phyloP scores from a whole-genome alignment of 208 protist genomes.

The Porcisia deanei region DNA sequence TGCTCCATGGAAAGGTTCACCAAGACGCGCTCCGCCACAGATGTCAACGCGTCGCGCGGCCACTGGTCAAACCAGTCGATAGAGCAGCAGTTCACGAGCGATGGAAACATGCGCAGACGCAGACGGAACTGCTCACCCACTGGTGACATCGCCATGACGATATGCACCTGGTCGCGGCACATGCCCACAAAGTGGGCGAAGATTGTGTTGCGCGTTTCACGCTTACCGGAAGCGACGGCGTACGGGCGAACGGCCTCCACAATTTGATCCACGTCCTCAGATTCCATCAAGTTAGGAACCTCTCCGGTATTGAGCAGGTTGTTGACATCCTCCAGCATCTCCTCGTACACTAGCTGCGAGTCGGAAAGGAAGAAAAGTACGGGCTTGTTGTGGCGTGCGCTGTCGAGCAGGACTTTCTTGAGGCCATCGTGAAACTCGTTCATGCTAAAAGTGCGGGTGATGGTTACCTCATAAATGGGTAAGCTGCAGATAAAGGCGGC shows the following conservation, averaged over 20 bases:
- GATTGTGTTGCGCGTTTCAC: constrained; percentile 93
- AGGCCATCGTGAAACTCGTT: constrained; percentile 95
- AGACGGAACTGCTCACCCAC: constrained; percentile 95
- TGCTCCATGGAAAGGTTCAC: constrained; percentile 53
- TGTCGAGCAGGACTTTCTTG: constrained; percentile 85
- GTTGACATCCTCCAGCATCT: constrained; percentile 98
- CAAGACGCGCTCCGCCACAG: constrained; percentile 89
- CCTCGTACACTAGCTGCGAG: constrained; percentile 94
- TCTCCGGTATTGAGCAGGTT: constrained; percentile 98
- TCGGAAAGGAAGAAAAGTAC: constrained; percentile 96
- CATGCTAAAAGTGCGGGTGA: constrained; percentile 93
- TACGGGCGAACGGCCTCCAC: constrained; percentile 87
- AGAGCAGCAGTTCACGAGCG: constrained; percentile 97
- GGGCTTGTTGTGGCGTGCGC: constrained; percentile 85
- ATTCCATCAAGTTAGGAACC: constrained; percentile 96
- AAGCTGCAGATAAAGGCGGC: constrained; percentile 93
- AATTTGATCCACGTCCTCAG: constrained; percentile 95
- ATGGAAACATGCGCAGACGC: constrained; percentile 97
- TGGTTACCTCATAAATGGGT: constrained; percentile 88
- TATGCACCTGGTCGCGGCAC: constrained; percentile 95
- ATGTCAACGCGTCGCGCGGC: constrained; percentile 93
- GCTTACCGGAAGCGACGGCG: constrained; percentile 89
- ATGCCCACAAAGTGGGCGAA: constrained; percentile 93
- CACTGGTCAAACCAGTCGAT: constrained; percentile 98
- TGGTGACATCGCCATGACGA: constrained; percentile 97